Percentiles rank a stretch among this genome's conserved stretches.
Conservation (phyloP, 345 rosid species). For the Hevea brasiliensis region DNA sequence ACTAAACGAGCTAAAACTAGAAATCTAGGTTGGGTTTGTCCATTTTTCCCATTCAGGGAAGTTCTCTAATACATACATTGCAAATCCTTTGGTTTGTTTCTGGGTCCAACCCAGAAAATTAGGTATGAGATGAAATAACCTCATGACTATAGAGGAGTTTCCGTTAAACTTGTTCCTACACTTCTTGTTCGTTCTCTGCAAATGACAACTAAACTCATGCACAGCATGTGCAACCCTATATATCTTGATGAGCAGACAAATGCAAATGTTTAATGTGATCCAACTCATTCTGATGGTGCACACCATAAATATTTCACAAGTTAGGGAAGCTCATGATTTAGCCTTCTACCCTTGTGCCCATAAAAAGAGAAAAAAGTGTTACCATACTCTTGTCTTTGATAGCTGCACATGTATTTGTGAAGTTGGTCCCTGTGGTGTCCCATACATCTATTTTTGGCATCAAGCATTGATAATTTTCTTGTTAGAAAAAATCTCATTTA, state of each 20-base stretch:
- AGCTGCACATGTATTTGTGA: neutral
- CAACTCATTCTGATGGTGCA: slow-evolving; percentile 19
- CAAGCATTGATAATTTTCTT: neutral
- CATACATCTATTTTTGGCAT: neutral
- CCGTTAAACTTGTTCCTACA: neutral
- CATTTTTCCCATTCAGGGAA: no score
- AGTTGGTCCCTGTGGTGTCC: no score
- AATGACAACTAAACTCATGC: slow-evolving; percentile 1
- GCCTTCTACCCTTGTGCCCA: slow-evolving; percentile 5
- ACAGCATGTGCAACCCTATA: slow-evolving; percentile 32
- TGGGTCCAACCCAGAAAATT: no score
- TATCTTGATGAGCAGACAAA: slow-evolving; percentile 11
- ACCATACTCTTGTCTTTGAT: neutral
- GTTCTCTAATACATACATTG: no score
- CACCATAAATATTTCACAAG: neutral
- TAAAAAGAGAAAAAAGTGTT: neutral
- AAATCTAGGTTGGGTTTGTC: no score
- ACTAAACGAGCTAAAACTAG: no score
- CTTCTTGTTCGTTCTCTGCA: neutral
- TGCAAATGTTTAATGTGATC: slow-evolving; percentile 15
- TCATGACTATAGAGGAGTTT: neutral
- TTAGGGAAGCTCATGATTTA: slow-evolving; percentile 4
- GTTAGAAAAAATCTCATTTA: no score
- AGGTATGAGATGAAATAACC: no score
- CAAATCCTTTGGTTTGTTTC: no score